Evolutionary conservation across 768 basidiomycete species (phyloP).

Genomic region (Nevesoporus exiguus): DNA sequence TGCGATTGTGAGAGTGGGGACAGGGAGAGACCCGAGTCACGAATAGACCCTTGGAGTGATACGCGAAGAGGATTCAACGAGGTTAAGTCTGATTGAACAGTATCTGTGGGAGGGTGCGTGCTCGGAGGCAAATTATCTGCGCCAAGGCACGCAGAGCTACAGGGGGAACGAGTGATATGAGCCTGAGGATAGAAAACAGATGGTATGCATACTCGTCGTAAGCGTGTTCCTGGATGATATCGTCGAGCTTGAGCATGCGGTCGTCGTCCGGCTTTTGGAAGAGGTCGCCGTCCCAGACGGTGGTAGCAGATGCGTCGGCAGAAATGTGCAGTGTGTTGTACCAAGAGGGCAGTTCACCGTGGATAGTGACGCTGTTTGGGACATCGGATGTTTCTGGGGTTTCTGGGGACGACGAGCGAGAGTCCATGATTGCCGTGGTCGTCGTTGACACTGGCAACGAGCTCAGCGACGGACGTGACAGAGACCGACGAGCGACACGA

Average conservation of each 20-base stretch:
- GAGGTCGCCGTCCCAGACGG: slow-evolving; percentile 44
- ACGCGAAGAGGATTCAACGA: slow-evolving; percentile 32
- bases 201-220: slow-evolving; percentile 64
- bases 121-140: slow-evolving; percentile 17
- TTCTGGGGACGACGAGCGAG: slow-evolving; percentile 69
- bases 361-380: slow-evolving; percentile 48
- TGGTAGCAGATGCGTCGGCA: slow-evolving; percentile 37
- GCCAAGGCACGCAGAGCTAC: slow-evolving; percentile 20
- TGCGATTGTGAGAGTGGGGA: slow-evolving; percentile 39
- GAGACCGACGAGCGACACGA: neutral
- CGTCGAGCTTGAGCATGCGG: slow-evolving; percentile 64
- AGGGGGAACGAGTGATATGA: slow-evolving; percentile 1
- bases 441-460: slow-evolving; percentile 53
- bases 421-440: slow-evolving; percentile 47
- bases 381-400: slow-evolving; percentile 64
- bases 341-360: slow-evolving; percentile 54
- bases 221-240: slow-evolving; percentile 68
- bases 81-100: slow-evolving; percentile 35
- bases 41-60: slow-evolving; percentile 28
- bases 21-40: slow-evolving; percentile 32
- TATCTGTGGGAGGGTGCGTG: slow-evolving; percentile 21
- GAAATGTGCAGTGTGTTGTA: slow-evolving; percentile 45
- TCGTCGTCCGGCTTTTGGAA: slow-evolving; percentile 48
- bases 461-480: slow-evolving; percentile 5
- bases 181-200: slow-evolving; percentile 4